phyloP scores from a whole-genome alignment of 768 basidiomycete genomes.

The Ephemerocybe angulata region DNA sequence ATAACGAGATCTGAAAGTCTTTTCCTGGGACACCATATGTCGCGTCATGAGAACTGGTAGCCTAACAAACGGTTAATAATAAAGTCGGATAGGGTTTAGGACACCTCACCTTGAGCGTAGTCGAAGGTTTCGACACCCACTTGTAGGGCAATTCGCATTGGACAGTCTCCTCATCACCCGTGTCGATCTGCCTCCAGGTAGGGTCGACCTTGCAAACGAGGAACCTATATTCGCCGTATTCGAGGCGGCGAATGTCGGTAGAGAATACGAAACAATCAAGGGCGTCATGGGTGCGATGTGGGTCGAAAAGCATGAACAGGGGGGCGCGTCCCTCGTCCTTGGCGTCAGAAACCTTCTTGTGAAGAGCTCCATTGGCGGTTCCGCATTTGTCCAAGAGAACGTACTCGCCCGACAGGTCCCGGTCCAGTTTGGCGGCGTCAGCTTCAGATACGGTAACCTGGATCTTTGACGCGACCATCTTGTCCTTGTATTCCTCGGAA shows the following conservation, averaged over 20 bases:
- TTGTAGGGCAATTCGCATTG: constrained; percentile 55
- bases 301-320: constrained; percentile 83
- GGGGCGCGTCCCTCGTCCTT: constrained; percentile 54
- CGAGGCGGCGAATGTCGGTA: constrained; percentile 68
- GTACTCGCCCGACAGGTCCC: constrained; percentile 80
- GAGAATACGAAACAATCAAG: constrained; percentile 88
- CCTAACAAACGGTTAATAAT: constrained; percentile 33
- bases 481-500: constrained; percentile 61
- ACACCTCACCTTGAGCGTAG: constrained; percentile 51
- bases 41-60: constrained; percentile 51
- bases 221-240: constrained; percentile 78
- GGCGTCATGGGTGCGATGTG: constrained; percentile 70
- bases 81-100: background rate
- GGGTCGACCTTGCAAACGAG: constrained; percentile 70
- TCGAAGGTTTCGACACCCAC: constrained; percentile 54
- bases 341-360: constrained; percentile 49
- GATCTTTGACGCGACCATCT: constrained; percentile 63
- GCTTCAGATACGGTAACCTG: constrained; percentile 55
- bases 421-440: constrained; percentile 54
- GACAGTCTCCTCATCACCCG: constrained; percentile 46
- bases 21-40: constrained; percentile 62
- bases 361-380: constrained; percentile 80
- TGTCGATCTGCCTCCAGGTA: constrained; percentile 72
- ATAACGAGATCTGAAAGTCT: constrained; percentile 46
- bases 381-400: constrained; percentile 81